phyloP scores from a whole-genome alignment of 2,329 filamentous ascomycete genomes.

The Huntiella abstrusa region DNA sequence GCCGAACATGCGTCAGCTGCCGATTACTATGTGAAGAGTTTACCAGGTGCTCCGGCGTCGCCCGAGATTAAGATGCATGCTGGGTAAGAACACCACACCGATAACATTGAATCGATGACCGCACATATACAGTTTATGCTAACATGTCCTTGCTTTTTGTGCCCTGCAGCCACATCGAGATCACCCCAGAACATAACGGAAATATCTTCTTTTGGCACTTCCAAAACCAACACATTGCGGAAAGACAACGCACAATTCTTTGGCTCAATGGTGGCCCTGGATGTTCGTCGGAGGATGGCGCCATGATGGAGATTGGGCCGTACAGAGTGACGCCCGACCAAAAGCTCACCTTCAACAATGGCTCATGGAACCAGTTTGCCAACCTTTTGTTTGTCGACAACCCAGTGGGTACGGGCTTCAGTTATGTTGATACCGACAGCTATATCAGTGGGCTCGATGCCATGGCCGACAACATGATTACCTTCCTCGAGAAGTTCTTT shows the following conservation, averaged over 20 bases:
- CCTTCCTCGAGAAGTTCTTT: conserved; percentile 86
- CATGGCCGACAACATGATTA: conserved; percentile 77
- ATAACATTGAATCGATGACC: neutral
- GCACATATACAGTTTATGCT: neutral
- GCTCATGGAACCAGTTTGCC: conserved; percentile 97
- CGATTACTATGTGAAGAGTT: conserved; percentile 66
- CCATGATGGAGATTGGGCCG: conserved; percentile 87
- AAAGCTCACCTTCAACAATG: conserved; percentile 62
- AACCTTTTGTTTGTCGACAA: conserved; percentile 96
- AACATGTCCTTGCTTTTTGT: neutral
- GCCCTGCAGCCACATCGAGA: conserved; percentile 61
- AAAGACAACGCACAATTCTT: conserved; percentile 75
- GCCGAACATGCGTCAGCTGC: conserved; percentile 17
- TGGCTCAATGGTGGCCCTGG: conserved; percentile 97
- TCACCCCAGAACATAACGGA: conserved; percentile 67
- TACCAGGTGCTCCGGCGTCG: conserved; percentile 64
- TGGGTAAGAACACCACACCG: conserved; percentile 43
- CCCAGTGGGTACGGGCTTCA: conserved; percentile 89
- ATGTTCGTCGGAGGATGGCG: conserved; percentile 93
- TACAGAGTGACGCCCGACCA: conserved; percentile 65
- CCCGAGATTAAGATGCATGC: conserved; percentile 92
- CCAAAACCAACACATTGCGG: conserved; percentile 85
- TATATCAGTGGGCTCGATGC: conserved; percentile 70
- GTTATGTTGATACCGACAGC: conserved; percentile 79
- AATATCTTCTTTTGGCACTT: conserved; percentile 99